Conservation (phyloP, 169 alveolate genomes). For the Plasmodium vinckei region DNA sequence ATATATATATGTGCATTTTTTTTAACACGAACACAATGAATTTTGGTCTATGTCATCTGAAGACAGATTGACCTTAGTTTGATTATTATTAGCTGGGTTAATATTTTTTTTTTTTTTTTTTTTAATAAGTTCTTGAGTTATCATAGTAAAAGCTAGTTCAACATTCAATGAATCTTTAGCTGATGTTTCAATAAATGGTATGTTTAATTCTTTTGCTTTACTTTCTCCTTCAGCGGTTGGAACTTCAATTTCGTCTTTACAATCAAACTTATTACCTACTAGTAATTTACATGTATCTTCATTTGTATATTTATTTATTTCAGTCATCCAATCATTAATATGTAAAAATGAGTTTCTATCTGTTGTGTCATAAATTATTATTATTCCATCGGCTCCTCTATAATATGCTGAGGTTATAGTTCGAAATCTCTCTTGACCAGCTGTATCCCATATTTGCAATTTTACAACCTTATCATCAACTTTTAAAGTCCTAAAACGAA, state of each 20-base stretch:
- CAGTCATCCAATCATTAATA: conserved; percentile 93
- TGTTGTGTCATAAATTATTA: conserved; percentile 94
- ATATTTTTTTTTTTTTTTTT: conserved; percentile 53
- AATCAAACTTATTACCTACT: conserved; percentile 97
- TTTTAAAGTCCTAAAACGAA: conserved; percentile 92
- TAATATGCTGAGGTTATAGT: conserved; percentile 96
- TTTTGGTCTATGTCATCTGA: conserved; percentile 10
- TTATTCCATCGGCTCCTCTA: conserved; percentile 97
- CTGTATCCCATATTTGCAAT: conserved; percentile 98
- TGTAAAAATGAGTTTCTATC: conserved; percentile 89
- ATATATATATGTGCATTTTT: no score
- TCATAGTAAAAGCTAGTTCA: conserved; percentile 83
- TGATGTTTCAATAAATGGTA: conserved; percentile 87
- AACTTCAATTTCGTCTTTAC: conserved; percentile 82
- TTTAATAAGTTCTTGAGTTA: conserved; percentile 78
- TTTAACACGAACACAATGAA: conserved; percentile 46
- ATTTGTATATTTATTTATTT: conserved; percentile 95
- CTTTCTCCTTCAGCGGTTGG: conserved; percentile 86
- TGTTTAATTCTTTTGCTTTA: conserved; percentile 84
- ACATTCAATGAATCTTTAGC: conserved; percentile 90
- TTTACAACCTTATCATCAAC: conserved; percentile 93
- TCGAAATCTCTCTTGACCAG: conserved; percentile 97
- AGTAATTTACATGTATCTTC: conserved; percentile 94
- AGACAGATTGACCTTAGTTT: conserved; percentile 47
- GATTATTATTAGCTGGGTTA: conserved; percentile 1